phyloP scores from a whole-genome alignment of 2,329 filamentous ascomycete species.

The Fusarium sp. region DNA sequence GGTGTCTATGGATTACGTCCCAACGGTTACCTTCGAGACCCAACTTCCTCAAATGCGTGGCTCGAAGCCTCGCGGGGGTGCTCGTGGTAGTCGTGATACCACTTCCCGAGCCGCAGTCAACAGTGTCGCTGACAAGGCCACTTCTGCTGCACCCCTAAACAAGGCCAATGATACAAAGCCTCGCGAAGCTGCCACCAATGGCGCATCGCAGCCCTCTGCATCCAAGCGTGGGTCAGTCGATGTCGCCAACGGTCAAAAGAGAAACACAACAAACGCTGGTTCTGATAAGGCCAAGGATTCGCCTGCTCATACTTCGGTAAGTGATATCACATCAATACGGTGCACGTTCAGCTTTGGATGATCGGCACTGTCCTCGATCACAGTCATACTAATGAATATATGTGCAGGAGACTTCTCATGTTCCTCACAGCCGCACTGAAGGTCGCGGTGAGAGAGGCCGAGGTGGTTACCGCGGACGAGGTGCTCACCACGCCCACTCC shows the following conservation, averaged over 20 bases:
- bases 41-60: conserved; percentile 72
- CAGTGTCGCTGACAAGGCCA: conserved; percentile 56
- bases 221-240: conserved; percentile 63
- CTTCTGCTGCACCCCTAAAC: conserved; percentile 47
- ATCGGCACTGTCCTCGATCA: background rate
- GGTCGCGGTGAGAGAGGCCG: conserved; percentile 58
- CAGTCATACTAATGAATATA: conserved; percentile 16
- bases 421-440: conserved; percentile 54
- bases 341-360: background rate
- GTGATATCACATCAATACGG: conserved; percentile 42
- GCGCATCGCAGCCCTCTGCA: conserved; percentile 54
- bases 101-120: conserved; percentile 54
- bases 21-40: conserved; percentile 88
- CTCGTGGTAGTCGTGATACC: conserved; percentile 57
- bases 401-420: conserved; percentile 48
- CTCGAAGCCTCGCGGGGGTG: conserved; percentile 65
- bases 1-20: conserved; percentile 85
- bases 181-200: conserved; percentile 57
- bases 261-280: conserved; percentile 53
- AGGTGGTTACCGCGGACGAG: conserved; percentile 62
- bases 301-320: conserved; percentile 55
- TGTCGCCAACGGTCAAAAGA: conserved; percentile 57
- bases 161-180: conserved; percentile 54
- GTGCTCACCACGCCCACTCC: conserved; percentile 57
- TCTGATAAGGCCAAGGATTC: conserved; percentile 60